These are phyloP conservation scores for Pelargonium fulgidum DNA, from an alignment of 441 rosid genomes.

Conservation along the genomic window DNA sequence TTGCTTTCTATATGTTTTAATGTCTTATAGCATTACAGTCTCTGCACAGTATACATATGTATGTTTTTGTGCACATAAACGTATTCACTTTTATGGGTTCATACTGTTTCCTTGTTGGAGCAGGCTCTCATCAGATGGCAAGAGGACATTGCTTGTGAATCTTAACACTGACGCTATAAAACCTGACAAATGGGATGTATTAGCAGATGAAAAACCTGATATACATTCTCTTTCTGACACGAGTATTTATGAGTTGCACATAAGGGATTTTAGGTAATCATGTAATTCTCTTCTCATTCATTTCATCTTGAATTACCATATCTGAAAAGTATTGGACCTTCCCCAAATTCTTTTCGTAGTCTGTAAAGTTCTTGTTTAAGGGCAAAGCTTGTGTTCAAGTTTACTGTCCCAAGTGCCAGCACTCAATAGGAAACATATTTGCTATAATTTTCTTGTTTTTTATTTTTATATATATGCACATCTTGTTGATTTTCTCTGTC, in stretches of 20 bases:
- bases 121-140: conserved; percentile 88
- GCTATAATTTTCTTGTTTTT: not conserved
- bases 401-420: not conserved
- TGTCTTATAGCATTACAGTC: conserved; percentile 4
- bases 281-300: conserved; percentile 8
- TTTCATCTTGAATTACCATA: conserved; percentile 7
- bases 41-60: conserved; percentile 1
- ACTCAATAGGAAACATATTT: conserved; percentile 4
- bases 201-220: conserved; percentile 61
- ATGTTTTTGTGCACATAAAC: conserved; percentile 9
- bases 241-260: conserved; percentile 89
- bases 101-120: conserved; percentile 28
- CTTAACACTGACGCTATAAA: conserved; percentile 52
- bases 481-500: conserved; percentile 24
- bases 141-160: conserved; percentile 67
- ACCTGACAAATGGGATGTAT: conserved; percentile 76
- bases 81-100: conserved; percentile 17
- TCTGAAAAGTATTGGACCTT: conserved; percentile 8
- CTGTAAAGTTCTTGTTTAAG: conserved; percentile 10
- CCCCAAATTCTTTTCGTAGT: conserved; percentile 12
- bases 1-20: conserved; percentile 22
- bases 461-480: conserved; percentile 16
- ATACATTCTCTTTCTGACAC: conserved; percentile 60
- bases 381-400: not conserved
- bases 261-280: conserved; percentile 83